Evolutionary conservation across 805 yeast species (phyloP).

Genomic region (Saccharomycopsis lassenensis): DNA sequence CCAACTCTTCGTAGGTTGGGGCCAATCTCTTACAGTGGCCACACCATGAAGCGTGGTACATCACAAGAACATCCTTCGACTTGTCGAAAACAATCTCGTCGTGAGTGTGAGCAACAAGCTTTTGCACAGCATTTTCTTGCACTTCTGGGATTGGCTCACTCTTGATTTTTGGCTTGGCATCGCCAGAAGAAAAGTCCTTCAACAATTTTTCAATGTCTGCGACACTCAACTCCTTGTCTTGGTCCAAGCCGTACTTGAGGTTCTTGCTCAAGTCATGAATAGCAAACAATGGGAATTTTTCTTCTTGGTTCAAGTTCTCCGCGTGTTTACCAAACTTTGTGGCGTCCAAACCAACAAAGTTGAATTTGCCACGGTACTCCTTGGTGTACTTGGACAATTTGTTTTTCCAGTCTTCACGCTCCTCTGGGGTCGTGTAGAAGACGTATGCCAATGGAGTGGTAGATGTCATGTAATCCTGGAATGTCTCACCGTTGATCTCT

Average conservation of each 20-base stretch:
- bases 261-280: conserved; percentile 63
- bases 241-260: conserved; percentile 70
- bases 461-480: conserved; percentile 59
- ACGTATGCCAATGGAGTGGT: conserved; percentile 77
- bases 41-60: conserved; percentile 97
- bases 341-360: conserved; percentile 86
- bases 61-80: conserved; percentile 65
- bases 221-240: conserved; percentile 39
- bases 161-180: conserved; percentile 62
- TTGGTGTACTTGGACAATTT: conserved; percentile 56
- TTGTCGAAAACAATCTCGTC: conserved; percentile 50
- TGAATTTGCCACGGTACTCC: conserved; percentile 65
- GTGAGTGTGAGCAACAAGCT: conserved; percentile 77
- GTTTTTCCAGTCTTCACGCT: conserved; percentile 45
- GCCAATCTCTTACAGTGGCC: conserved; percentile 91
- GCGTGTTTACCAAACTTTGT: conserved; percentile 76
- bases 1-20: conserved; percentile 82
- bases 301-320: conserved; percentile 69
- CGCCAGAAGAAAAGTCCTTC: conserved; percentile 50
- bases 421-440: conserved; percentile 63
- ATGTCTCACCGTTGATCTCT: conserved; percentile 75
- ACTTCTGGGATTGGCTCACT: conserved; percentile 77
- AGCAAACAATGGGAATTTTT: conserved; percentile 82
- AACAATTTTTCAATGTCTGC: conserved; percentile 52
- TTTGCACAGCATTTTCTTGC: conserved; percentile 66